Percentiles rank a stretch among this genome's conserved stretches.
Evolutionary conservation across 768 basidiomycete genomes (phyloP).

Genomic region (Amanita rimosa): DNA sequence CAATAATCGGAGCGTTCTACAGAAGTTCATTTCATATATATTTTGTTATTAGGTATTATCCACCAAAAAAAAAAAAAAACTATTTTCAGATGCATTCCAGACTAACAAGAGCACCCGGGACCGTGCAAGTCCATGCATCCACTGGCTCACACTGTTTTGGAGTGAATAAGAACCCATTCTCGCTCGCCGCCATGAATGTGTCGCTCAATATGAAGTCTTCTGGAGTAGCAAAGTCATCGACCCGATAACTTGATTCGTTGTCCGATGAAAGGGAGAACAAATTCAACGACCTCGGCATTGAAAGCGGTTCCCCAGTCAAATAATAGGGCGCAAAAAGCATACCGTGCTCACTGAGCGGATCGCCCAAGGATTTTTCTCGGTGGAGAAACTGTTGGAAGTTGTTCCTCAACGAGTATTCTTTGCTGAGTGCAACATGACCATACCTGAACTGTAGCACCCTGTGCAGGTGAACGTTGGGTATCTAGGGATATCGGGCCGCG

Average conservation of each 20-base stretch:
- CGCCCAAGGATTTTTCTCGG: slow-evolving; percentile 16
- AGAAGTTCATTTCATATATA: too few species aligned
- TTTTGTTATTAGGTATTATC: too few species aligned
- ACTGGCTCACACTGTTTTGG: neutral
- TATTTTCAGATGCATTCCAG: neutral
- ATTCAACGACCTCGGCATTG: slow-evolving; percentile 2
- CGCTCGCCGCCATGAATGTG: slow-evolving; percentile 37
- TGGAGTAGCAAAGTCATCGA: neutral
- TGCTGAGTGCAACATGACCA: slow-evolving; percentile 2
- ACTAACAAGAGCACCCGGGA: slow-evolving; percentile 3
- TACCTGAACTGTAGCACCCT: slow-evolving; percentile 41
- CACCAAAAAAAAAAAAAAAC: too few species aligned
- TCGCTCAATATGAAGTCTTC: slow-evolving; percentile 13
- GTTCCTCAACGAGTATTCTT: neutral
- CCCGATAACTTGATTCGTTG: neutral
- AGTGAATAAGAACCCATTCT: slow-evolving; percentile 38
- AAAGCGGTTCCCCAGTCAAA: neutral
- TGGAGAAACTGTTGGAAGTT: slow-evolving; percentile 27
- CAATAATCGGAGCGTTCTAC: too few species aligned
- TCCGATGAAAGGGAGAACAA: slow-evolving; percentile 12
- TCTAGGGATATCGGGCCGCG: slow-evolving; percentile 57
- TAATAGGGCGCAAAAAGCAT: neutral
- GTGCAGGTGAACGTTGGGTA: slow-evolving; percentile 34
- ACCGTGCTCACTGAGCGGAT: slow-evolving; percentile 3
- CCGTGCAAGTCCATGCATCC: slow-evolving; percentile 1